Base-by-base conservation (phyloP, 805 yeast genomes). In the Starmerella sirachaensis region DNA sequence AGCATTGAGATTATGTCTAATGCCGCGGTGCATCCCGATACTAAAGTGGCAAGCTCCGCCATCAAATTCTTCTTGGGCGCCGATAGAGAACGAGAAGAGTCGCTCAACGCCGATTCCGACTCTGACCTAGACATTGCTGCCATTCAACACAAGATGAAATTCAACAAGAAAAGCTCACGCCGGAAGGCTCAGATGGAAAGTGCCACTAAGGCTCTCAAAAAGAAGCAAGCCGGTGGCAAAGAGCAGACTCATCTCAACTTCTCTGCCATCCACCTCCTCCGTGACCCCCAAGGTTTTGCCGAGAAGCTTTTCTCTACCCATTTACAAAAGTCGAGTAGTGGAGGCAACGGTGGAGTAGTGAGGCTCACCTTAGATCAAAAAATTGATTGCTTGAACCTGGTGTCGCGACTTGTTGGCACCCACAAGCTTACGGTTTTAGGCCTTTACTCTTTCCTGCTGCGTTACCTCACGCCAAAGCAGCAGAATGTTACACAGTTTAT, bases 201-300 rank as follows among this genome's bases (percentile, higher is more conserved):
- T 37, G 95, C 94, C 2, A 66, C 78, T 31, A 78, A 79, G 54
- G 55, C 70, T 5, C 58, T 78, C 40, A 78, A 79, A 58, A 77
- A 78, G 59, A 54, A 57, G 45, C 53, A 49, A 28, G 47, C 44
- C 13, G 67, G 65, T 31, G 64, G 74, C 21, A 74, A 69, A 40
- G 68, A 74, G 12, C 70, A 77, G 9, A 72, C 81, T 0, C 85
- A 74, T 50, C 68, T 91, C 51, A 91, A 91, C 56, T 91, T 91
- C 63, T 78, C 93, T 35, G 99, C 98, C 23, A 77, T 91, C 38
- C 99, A 91, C 60, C 63, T 91, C 41, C 68, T 91, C 38, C 74
- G 96, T 57, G 98, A 91, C 57, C 98, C 99, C 8, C 99, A 91
- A 59, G 94, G 94, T 4, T 91, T 91, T 62, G 94, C 97, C 6